Conservation (phyloP, 2,329 filamentous ascomycete genomes). For the Curvularia spicifera region DNA sequence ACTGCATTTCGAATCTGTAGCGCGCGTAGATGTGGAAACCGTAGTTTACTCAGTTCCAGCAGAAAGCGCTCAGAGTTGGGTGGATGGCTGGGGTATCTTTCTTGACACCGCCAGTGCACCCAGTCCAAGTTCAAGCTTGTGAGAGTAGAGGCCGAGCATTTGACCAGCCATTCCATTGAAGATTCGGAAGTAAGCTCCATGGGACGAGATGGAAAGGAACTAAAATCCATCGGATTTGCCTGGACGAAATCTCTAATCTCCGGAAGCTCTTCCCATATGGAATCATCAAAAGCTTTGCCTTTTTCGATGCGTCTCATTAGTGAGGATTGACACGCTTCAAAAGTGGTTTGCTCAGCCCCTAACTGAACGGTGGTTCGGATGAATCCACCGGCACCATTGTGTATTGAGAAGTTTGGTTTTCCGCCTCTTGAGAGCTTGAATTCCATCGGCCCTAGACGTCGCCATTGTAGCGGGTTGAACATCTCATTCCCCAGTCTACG, state of each 20-base stretch:
- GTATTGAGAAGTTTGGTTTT: conserved; percentile 28
- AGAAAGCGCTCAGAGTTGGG: conserved; percentile 25
- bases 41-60: conserved; percentile 41
- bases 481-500: conserved; percentile 48
- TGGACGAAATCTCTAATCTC: conserved; percentile 33
- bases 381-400: conserved; percentile 44
- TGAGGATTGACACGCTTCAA: conserved; percentile 7
- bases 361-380: conserved; percentile 39
- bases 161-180: conserved; percentile 27
- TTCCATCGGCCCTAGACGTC: conserved; percentile 30
- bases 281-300: conserved; percentile 32
- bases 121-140: conserved; percentile 47
- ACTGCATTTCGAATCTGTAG: conserved; percentile 57
- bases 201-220: not conserved
- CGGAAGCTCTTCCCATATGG: conserved; percentile 37
- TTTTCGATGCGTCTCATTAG: conserved; percentile 24
- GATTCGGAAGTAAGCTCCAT: conserved; percentile 14
- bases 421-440: conserved; percentile 43
- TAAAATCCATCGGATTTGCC: conserved; percentile 16
- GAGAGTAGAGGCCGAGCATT: conserved; percentile 33
- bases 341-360: conserved; percentile 15
- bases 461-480: conserved; percentile 7
- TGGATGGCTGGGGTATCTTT: conserved; percentile 14
- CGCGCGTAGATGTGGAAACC: conserved; percentile 53
- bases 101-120: conserved; percentile 41